Evolutionary conservation across 31 red algal species (phyloP), one percentile per base, ranked within the genome.

Genomic region (Endocladia muricata): DNA sequence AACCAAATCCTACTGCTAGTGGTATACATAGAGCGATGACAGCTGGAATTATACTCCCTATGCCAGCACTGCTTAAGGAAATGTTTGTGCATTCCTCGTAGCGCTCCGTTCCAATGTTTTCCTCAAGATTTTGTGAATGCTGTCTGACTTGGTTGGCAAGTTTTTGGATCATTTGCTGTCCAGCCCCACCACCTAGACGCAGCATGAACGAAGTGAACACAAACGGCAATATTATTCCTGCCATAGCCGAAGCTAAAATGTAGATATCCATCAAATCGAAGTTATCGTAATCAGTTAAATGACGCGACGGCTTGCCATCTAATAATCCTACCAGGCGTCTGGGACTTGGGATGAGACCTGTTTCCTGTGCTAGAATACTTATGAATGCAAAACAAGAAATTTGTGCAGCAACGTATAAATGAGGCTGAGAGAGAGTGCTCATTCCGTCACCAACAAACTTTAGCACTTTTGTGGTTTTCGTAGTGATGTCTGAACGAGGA

Each of bases 1-100:
- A 79, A 9, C 82, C 75, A 54, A 93, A 84, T 15, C 89, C 89
- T 23, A 93, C 74, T 30, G 79, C 61, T 22, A 93, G 35, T 0
- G 89, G 89, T 22, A 43, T 62, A 26, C 88, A 22, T 8, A 89
- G 41, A 9, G 85, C 85, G 29, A 89, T 22, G 4, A 91, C 37
- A n/a, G 70, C 89, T n/a, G 89, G 89, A 6, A 74, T 29, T 19
- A 89, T 31, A 76, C 79, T 93, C 65, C 88, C 79, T 23, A 29
- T 57, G 4, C 88, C 56, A 23, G 83, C 89, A 25, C 52, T n/a
- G 25, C 25, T 28, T 9, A 28, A 58, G 55, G 25, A 58, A 28
- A 58, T 22, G 3, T 58, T 4, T 28, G 32, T 58, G 13, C 25
- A 58, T 22, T 28, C 25, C 55, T 28, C 0, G 55, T 58, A 58